Evolutionary conservation across 129 eudicot genomes (phyloP), one percentile per base, ranked within the genome.

Genomic region (Glebionis coronaria): DNA sequence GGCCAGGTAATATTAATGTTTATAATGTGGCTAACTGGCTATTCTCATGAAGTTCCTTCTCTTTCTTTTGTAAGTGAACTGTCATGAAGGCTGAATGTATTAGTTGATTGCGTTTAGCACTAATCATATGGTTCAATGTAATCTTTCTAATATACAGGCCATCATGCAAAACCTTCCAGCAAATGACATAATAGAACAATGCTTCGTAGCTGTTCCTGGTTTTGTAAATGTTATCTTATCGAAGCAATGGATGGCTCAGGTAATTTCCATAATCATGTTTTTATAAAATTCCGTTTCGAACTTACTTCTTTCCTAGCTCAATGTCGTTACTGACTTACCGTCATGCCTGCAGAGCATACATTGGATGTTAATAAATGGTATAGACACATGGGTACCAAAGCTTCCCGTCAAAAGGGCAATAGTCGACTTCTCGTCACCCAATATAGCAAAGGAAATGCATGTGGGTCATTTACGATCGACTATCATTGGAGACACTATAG

Each of bases 391-490:
- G 97, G 93, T 95, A 4, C 97, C 99, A 35, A 90, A 75, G 72
- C 93, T 87, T 68, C 73, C 84, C 0, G 81, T 87, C 18, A 80
- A 84, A 79, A 84, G 85, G 74, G 97, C 97, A n/a, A 76, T 90
- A 4, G 95, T 94, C 16, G 99, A 94, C 83, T 94, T 94, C 69
- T 94, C 99, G 19, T 94, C 97, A 10, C 99, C 97, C 28, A 94
- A 94, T 80, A 94, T 87, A 35, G 97, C 99, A 31, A 94, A 94
- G 69, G 99, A 94, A 69, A 89, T 94, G 99, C 99, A 94, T 79
- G 97, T 94, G 42, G 97, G 99, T 29, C 99, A 94, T 71, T 79
- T 94, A 64, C 76, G 95, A 61, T 94, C 97, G 12, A 89, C 99
- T 16, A 94, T 94, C 44, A 94, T 94, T 70, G 99, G 99, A 52